Conservation (phyloP, 176 grass and related monocot genomes). For the Hyparrhenia diplandra region DNA sequence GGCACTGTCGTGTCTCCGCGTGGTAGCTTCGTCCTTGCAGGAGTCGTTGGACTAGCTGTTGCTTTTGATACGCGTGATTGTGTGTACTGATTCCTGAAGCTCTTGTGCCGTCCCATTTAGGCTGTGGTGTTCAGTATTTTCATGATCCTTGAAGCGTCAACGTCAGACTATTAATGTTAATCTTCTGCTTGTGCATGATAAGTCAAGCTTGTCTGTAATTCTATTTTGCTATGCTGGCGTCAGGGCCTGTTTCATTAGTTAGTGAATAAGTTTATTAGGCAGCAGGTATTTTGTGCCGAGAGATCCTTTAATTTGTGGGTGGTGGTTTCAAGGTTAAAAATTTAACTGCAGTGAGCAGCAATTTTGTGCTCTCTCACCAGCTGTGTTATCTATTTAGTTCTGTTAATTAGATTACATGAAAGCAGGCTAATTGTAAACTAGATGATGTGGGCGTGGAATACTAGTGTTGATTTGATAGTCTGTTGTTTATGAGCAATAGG, state of each 20-base stretch:
- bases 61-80: not conserved
- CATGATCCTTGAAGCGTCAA: not conserved
- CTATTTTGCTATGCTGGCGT: not conserved
- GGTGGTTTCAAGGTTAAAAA: not conserved
- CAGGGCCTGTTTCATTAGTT: not conserved
- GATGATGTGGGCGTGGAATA: not conserved
- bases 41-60: not conserved
- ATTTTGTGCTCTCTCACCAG: not conserved
- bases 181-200: not conserved
- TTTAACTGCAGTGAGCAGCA: not conserved
- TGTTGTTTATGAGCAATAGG: not conserved
- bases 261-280: not conserved
- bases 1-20: not conserved
- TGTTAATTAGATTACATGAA: not conserved
- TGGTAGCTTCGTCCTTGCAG: not conserved
- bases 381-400: not conserved
- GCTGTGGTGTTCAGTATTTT: not conserved
- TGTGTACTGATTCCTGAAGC: not conserved
- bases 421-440: too few relatives aligned
- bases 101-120: not conserved
- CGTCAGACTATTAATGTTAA: too few relatives aligned
- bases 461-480: not conserved
- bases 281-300: too few relatives aligned
- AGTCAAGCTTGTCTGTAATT: not conserved
- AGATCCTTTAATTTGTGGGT: not conserved